Percentiles rank a stretch among this genome's conserved stretches.
Conservation (phyloP, 164 flowering plant species). For the Platanus orientalis region DNA sequence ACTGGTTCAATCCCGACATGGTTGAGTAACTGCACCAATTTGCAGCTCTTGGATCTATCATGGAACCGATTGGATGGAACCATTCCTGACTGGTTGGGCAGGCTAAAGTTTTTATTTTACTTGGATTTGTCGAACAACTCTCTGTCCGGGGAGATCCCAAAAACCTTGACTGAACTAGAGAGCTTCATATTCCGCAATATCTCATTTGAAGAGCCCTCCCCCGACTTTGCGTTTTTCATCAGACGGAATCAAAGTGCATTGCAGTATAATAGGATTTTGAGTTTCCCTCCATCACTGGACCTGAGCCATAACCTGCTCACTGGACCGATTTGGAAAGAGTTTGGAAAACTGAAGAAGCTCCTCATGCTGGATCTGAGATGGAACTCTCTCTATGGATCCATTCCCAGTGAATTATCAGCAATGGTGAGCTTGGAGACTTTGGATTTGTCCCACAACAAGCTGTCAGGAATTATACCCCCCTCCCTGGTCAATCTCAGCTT, state of each 20-base stretch:
- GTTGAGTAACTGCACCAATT: constrained; percentile 29
- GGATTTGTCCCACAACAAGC: constrained; percentile 53
- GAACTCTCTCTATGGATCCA: constrained; percentile 45
- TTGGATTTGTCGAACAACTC: constrained; percentile 61
- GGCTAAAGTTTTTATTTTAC: constrained; percentile 43
- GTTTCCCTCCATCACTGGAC: constrained; percentile 51
- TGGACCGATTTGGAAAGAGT: constrained; percentile 58
- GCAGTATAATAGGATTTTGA: constrained; percentile 43
- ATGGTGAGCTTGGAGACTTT: constrained; percentile 49
- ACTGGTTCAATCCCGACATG: constrained; percentile 50
- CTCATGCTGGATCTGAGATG: constrained; percentile 38
- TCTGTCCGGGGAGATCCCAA: constrained; percentile 45
- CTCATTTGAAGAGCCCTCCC: constrained; percentile 35
- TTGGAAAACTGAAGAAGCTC: constrained; percentile 49
- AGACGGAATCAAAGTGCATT: constrained; percentile 31
- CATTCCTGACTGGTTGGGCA: constrained; percentile 49
- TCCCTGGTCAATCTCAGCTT: constrained; percentile 41
- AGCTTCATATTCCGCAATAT: constrained; percentile 33
- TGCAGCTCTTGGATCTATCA: constrained; percentile 60
- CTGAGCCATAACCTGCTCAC: constrained; percentile 41
- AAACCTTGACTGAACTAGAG: constrained; percentile 31
- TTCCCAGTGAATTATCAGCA: constrained; percentile 39
- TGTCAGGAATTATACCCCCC: constrained; percentile 45
- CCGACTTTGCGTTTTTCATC: constrained; percentile 44
- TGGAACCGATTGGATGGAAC: constrained; percentile 51